Percentiles rank a stretch among this genome's conserved stretches.
Evolutionary conservation across 1,284 basidiomycete genomes (phyloP).

Genomic region (Athelia psychrophila): DNA sequence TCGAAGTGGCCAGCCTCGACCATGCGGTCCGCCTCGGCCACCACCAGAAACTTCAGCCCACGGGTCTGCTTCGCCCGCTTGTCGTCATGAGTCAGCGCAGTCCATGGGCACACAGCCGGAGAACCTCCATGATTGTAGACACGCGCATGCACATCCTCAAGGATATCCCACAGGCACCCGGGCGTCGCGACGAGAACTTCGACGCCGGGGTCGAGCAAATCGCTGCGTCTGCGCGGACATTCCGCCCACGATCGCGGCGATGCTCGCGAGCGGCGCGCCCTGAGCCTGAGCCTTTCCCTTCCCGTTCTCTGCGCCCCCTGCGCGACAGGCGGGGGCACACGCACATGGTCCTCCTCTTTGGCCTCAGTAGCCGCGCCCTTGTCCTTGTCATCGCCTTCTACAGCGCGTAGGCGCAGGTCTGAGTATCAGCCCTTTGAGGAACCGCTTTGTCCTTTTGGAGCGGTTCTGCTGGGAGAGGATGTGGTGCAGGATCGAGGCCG

Average conservation of each 20-base stretch:
- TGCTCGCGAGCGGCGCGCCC: conserved; percentile 67
- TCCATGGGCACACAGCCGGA: background rate
- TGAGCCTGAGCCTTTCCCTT: conserved; percentile 30
- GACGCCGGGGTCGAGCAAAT: conserved; percentile 78
- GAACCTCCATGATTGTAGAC: background rate
- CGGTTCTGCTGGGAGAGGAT: conserved; percentile 57
- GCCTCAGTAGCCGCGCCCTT: conserved; percentile 19
- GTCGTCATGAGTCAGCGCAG: conserved; percentile 57
- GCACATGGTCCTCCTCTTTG: conserved; percentile 10
- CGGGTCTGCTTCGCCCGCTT: conserved; percentile 64
- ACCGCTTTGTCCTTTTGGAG: conserved; percentile 40
- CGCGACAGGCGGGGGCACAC: conserved; percentile 17
- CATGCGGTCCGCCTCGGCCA: conserved; percentile 99
- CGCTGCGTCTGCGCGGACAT: conserved; percentile 95
- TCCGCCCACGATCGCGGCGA: conserved; percentile 92
- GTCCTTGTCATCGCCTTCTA: conserved; percentile 92
- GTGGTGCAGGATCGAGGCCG: conserved; percentile 83
- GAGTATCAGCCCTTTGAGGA: conserved; percentile 76
- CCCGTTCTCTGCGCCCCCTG: conserved; percentile 24
- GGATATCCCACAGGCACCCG: conserved; percentile 94
- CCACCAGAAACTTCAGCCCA: conserved; percentile 77
- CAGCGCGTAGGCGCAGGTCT: too few species aligned
- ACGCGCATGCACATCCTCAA: conserved; percentile 65
- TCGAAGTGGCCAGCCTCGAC: conserved; percentile 96
- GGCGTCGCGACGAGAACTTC: conserved; percentile 96